Base-by-base conservation (phyloP, 768 basidiomycete species). In the Tricholomella constricta region DNA sequence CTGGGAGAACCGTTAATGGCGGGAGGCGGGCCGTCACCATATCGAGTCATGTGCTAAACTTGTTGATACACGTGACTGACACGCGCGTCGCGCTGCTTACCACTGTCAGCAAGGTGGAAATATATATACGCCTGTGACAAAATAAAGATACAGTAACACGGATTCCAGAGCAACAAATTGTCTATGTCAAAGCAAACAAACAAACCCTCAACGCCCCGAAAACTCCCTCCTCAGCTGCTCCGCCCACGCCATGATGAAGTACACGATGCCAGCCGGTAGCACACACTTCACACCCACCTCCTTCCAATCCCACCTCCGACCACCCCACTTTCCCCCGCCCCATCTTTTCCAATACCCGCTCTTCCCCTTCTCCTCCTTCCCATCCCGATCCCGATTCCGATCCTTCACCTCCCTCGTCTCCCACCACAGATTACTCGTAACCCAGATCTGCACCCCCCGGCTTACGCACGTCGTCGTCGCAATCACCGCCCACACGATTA, bases 391-490 rank as follows among this genome's bases (percentile, higher is more conserved):
- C 58, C 49, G 56, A 47, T 49, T 63, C 34, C 48, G 62, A 36
- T 46, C 65, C 40, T 57, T 49, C 43, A 55, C 58, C 25, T 68
- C 66, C 52, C 64, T 54, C 51, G 63, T 65, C 60, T 78, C 78
- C 78, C 75, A 76, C 72, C 77, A 78, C 45, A 98, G 81, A 67
- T 98, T 98, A 64, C 87, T 89, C 35, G 94, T 96, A 22, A 97
- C 94, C 94, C 94, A 98, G 54, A 97, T 86, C 72, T 97, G 92
- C 49, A 98, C 80, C 59, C 86, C 83, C 48, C 90, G 80, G 59
- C 86, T 88, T 49, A 87, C 75, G 63, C 87, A 91, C 0, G 96
- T 97, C 41, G 91, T 92, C 11, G 88, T 94, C 0, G 88, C 94
- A 43, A 98, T 89, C 10, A 88, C 81, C 3, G 92, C 88, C 96